These are phyloP conservation scores for Curvularia lunata DNA, from an alignment of 2,329 filamentous ascomycete genomes.

Conservation along the genomic window DNA sequence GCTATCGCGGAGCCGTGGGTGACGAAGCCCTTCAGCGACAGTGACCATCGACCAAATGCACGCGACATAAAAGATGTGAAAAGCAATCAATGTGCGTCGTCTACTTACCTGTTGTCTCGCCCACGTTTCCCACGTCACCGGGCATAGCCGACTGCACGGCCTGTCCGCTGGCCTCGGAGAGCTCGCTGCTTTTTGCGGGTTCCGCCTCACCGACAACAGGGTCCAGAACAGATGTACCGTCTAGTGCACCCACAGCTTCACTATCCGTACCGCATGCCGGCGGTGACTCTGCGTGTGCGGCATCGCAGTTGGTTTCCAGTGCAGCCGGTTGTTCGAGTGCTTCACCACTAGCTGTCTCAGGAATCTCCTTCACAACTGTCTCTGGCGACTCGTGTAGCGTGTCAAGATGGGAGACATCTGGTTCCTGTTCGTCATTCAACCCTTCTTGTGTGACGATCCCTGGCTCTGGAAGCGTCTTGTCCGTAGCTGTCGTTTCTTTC, in stretches of 20 bases:
- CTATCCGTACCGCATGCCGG: constrained; percentile 1
- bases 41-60: constrained; percentile 2
- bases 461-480: not conserved
- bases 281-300: not conserved
- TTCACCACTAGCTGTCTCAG: not conserved
- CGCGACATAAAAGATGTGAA: constrained; percentile 9
- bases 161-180: constrained; percentile 9
- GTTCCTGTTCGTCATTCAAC: not conserved
- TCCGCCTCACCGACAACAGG: constrained; percentile 5
- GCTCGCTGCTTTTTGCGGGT: constrained; percentile 1
- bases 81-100: constrained; percentile 4
- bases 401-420: not conserved
- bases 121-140: constrained; percentile 10
- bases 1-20: constrained; percentile 20
- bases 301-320: not conserved
- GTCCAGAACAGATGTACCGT: constrained; percentile 5
- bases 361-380: not conserved
- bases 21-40: constrained; percentile 7
- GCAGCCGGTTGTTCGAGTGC: not conserved
- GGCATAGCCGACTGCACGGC: constrained; percentile 8
- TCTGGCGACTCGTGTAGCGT: not conserved
- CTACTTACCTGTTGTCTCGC: constrained; percentile 30
- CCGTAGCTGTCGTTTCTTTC: not conserved
- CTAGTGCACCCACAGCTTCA: constrained; percentile 7
- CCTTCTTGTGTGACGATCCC: not conserved